These are phyloP conservation scores for Haematococcus sp. DNA, from an alignment of 139 green algal genomes.

Conservation along the genomic window DNA sequence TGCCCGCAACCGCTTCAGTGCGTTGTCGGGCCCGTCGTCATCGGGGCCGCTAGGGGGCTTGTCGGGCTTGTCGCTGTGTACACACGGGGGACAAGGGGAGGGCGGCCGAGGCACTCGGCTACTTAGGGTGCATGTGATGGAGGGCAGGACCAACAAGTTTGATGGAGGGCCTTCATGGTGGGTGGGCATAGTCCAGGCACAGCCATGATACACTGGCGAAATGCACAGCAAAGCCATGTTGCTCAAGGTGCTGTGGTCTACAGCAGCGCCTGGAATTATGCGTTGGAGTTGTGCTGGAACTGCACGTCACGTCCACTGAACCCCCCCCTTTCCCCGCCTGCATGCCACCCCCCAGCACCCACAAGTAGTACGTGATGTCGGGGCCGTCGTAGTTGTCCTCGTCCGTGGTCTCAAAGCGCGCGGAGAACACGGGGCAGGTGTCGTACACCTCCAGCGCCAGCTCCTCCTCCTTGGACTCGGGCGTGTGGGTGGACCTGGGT, in stretches of 20 bases:
- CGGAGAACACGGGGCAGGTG: constrained; percentile 61
- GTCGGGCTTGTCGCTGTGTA: constrained; percentile 9
- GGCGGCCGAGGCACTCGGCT: background rate
- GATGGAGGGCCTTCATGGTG: no score
- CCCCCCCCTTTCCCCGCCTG: no score
- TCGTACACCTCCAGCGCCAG: constrained; percentile 75
- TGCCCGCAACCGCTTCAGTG: background rate
- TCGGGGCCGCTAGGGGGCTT: constrained; percentile 24
- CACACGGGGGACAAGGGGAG: background rate
- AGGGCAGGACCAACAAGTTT: no score
- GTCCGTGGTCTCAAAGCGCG: constrained; percentile 32
- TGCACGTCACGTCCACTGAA: no score
- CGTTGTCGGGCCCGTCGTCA: constrained; percentile 26
- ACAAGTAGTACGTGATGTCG: constrained; percentile 66
- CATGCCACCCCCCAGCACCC: background rate
- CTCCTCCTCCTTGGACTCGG: constrained; percentile 74
- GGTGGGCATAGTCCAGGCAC: no score
- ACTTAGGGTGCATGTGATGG: no score
- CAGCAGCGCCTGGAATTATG: no score
- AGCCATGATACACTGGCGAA: no score
- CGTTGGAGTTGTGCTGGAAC: no score
- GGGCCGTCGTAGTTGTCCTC: constrained; percentile 74
- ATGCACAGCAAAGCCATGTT: no score
- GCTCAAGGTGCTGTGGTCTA: no score
- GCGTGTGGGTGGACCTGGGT: constrained; percentile 54